Percentiles rank a stretch among this genome's conserved stretches.
These are phyloP conservation scores for Fusarium buxicola DNA, from an alignment of 2,329 filamentous ascomycete genomes.

Conservation along the genomic window DNA sequence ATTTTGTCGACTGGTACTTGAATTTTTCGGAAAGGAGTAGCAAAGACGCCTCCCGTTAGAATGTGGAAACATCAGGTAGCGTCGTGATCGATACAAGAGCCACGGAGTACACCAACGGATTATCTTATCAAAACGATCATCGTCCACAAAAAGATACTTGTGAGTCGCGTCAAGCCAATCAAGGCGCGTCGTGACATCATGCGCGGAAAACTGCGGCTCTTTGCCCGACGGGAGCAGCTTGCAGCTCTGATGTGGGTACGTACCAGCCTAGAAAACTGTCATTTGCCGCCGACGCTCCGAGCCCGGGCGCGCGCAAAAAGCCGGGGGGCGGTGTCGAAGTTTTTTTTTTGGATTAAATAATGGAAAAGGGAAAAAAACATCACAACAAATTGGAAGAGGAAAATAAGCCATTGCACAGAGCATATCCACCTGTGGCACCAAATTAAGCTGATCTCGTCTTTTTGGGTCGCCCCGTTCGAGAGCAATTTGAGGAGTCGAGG, in stretches of 20 bases:
- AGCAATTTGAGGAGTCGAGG: constrained; percentile 4
- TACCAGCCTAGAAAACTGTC: constrained; percentile 9
- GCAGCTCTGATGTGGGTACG: constrained; percentile 3
- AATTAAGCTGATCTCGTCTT: neutral
- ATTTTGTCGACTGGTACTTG: constrained; percentile 15
- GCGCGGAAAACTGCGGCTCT: constrained; percentile 44
- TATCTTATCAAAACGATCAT: constrained; percentile 38
- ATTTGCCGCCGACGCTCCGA: constrained; percentile 43
- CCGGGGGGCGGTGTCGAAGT: constrained; percentile 27
- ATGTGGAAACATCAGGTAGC: too few species aligned
- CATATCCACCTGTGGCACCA: neutral
- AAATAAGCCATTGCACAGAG: neutral
- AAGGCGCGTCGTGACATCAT: constrained; percentile 34
- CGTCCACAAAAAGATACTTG: constrained; percentile 15
- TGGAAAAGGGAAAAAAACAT: neutral
- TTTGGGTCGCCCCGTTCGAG: constrained; percentile 8
- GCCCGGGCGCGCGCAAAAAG: constrained; percentile 24
- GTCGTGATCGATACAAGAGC: neutral
- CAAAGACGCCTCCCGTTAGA: too few species aligned
- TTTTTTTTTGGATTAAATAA: constrained; percentile 18
- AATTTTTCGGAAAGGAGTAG: constrained; percentile 14
- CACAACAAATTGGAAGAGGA: constrained; percentile 2
- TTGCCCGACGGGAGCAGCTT: constrained; percentile 5
- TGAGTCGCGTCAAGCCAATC: constrained; percentile 28
- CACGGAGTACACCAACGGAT: constrained; percentile 12